These are phyloP conservation scores for Cystofilobasidium capitatum DNA, from an alignment of 768 basidiomycete species.

Conservation along the genomic window DNA sequence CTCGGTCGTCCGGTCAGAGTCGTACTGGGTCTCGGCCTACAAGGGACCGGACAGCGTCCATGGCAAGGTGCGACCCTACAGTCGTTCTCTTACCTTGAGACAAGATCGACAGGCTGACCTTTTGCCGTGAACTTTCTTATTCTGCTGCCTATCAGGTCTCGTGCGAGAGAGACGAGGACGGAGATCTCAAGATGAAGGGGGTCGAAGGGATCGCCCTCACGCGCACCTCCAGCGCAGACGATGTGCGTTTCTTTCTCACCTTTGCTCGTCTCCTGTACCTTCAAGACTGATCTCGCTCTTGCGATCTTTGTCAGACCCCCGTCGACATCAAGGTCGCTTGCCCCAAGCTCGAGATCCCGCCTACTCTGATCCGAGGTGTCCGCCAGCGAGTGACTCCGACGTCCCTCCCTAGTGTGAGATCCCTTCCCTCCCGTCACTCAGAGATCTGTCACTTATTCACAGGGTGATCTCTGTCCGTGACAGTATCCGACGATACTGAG, in stretches of 20 bases:
- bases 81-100: neutral
- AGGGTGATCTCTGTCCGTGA: neutral
- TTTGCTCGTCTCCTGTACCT: no score
- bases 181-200: neutral
- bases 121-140: neutral
- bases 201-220: slow-evolving; percentile 6
- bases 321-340: slow-evolving; percentile 11
- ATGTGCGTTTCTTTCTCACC: neutral
- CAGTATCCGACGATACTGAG: slow-evolving; percentile 9
- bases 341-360: slow-evolving; percentile 5
- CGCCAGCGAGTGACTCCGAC: slow-evolving; percentile 5
- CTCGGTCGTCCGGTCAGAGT: slow-evolving; percentile 7
- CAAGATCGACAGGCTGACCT: neutral
- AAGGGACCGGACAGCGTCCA: slow-evolving; percentile 4
- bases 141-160: neutral
- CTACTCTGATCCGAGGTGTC: neutral
- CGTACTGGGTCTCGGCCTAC: slow-evolving; percentile 8
- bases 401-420: neutral
- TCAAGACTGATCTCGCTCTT: neutral
- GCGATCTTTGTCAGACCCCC: neutral
- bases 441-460: neutral
- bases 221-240: neutral
- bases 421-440: no score
- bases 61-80: neutral
- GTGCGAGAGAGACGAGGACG: slow-evolving; percentile 14